Conservation (phyloP, 495 filamentous ascomycete genomes). For the Hypoxylon trugodes region DNA sequence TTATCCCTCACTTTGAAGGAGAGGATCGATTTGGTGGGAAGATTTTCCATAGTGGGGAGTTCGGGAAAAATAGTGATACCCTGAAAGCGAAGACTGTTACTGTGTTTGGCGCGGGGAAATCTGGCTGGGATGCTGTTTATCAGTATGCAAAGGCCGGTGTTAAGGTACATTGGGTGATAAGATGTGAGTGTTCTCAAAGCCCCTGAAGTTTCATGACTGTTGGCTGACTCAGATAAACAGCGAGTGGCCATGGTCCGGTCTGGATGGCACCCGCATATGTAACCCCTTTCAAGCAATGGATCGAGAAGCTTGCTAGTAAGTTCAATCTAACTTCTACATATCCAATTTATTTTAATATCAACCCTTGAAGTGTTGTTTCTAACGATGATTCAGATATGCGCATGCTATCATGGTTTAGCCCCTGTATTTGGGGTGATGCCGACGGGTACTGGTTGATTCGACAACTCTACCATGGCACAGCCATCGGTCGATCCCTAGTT, state of each 20-base stretch:
- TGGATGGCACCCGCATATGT: slow-evolving; percentile 73
- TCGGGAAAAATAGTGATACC: slow-evolving; percentile 48
- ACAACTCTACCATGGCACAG: slow-evolving; percentile 70
- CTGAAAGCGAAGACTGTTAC: slow-evolving; percentile 56
- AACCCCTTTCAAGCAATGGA: slow-evolving; percentile 53
- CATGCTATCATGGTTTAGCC: slow-evolving; percentile 55
- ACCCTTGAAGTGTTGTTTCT: background rate
- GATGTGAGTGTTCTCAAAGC: slow-evolving; percentile 48
- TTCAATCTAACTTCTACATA: background rate
- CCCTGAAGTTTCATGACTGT: background rate
- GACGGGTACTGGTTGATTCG: slow-evolving; percentile 53
- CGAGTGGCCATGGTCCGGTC: slow-evolving; percentile 74
- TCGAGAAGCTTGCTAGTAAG: slow-evolving; percentile 65
- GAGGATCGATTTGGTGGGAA: slow-evolving; percentile 56
- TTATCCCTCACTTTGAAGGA: slow-evolving; percentile 49
- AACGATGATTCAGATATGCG: slow-evolving; percentile 47
- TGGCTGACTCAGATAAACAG: slow-evolving; percentile 31
- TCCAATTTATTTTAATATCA: background rate
- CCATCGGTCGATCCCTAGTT: slow-evolving; percentile 71
- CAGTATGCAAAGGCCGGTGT: slow-evolving; percentile 69
- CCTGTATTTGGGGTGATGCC: slow-evolving; percentile 54
- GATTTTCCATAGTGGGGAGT: slow-evolving; percentile 70
- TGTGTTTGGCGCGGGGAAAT: slow-evolving; percentile 78
- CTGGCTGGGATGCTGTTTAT: slow-evolving; percentile 80
- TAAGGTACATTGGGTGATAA: slow-evolving; percentile 78